phyloP scores from a whole-genome alignment of 768 basidiomycete species.

The Ramaria sp. region DNA sequence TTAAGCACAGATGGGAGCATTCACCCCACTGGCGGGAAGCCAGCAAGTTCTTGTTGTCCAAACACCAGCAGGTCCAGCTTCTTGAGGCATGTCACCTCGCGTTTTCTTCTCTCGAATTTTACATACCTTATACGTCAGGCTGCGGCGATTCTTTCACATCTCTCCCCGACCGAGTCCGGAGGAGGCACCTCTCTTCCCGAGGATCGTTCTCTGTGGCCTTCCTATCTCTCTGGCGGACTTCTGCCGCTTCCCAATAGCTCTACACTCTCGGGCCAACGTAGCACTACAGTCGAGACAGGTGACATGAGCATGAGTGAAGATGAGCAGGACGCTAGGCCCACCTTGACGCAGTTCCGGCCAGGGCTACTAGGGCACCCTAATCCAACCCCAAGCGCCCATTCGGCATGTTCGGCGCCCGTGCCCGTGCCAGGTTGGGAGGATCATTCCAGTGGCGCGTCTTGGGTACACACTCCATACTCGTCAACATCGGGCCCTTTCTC shows the following conservation, averaged over 20 bases:
- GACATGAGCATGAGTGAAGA: conserved; percentile 1
- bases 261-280: neutral
- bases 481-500: neutral
- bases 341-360: conserved; percentile 4
- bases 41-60: conserved; percentile 80
- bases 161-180: conserved; percentile 49
- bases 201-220: conserved; percentile 89
- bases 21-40: conserved; percentile 94
- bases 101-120: neutral
- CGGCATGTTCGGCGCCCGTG: neutral
- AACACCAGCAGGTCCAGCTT: conserved; percentile 95
- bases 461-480: neutral
- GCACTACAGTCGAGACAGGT: neutral
- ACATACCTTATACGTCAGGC: conserved; percentile 36
- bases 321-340: neutral
- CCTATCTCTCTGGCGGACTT: conserved; percentile 45
- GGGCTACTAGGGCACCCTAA: conserved; percentile 6
- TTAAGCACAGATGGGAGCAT: conserved; percentile 98
- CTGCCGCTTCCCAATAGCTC: conserved; percentile 6
- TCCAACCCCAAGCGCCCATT: neutral
- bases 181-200: conserved; percentile 76
- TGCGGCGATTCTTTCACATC: conserved; percentile 87
- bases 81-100: conserved; percentile 55
- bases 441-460: neutral
- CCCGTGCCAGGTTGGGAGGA: neutral